Conservation (phyloP, 768 basidiomycete genomes). For the Phaeotremella skinneri region DNA sequence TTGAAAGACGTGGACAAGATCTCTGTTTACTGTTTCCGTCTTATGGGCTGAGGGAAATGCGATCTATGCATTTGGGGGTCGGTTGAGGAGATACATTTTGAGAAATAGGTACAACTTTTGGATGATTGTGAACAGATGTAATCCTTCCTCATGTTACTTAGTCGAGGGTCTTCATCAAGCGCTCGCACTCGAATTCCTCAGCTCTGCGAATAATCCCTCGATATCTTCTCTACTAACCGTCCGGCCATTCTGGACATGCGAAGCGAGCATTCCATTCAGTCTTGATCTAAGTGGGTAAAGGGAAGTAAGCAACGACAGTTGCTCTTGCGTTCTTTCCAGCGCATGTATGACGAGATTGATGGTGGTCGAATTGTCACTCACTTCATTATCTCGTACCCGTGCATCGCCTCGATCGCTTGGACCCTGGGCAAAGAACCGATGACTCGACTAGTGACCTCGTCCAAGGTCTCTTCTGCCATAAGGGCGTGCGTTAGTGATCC, state of each 20-base stretch:
- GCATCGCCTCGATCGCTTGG: constrained; percentile 48
- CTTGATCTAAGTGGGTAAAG: constrained; percentile 21
- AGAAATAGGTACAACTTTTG: too few relatives aligned
- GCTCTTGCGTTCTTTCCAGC: too few relatives aligned
- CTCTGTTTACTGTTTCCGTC: too few relatives aligned
- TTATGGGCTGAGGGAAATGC: too few relatives aligned
- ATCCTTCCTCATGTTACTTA: too few relatives aligned
- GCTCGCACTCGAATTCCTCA: constrained; percentile 10
- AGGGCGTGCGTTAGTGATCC: constrained; percentile 10
- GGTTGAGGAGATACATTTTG: too few relatives aligned
- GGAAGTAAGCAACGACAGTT: too few relatives aligned
- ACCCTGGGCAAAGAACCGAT: constrained; percentile 37
- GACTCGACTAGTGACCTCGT: constrained; percentile 41
- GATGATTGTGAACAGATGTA: too few relatives aligned
- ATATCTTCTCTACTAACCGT: constrained; percentile 41
- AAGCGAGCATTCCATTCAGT: constrained; percentile 30
- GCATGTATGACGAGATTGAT: too few relatives aligned
- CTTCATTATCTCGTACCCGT: constrained; percentile 48
- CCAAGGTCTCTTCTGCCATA: constrained; percentile 45
- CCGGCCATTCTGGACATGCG: constrained; percentile 25
- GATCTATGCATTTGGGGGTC: too few relatives aligned
- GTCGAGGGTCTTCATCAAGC: not conserved
- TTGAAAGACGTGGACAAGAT: too few relatives aligned
- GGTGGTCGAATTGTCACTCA: constrained; percentile 21
- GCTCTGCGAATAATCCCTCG: constrained; percentile 35